phyloP scores from a whole-genome alignment of 306 rosid genomes.

The Purshia tridentata region DNA sequence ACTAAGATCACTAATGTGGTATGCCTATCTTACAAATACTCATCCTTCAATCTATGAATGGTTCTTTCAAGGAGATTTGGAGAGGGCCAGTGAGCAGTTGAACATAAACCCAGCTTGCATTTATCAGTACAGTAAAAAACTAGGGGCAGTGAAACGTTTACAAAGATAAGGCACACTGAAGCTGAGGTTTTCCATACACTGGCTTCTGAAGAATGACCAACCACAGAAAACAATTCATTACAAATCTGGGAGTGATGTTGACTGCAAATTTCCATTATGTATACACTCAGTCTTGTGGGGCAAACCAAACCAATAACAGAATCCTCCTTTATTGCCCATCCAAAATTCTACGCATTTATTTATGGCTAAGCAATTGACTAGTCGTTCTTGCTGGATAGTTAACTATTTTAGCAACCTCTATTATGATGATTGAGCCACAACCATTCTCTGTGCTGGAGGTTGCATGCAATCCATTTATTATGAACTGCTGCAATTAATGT shows the following conservation, averaged over 20 bases:
- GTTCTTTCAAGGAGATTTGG: too few species aligned
- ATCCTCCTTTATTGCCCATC: conserved; percentile 11
- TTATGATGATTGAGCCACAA: not conserved
- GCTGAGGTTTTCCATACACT: conserved; percentile 2
- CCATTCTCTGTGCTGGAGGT: not conserved
- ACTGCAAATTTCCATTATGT: conserved; percentile 2
- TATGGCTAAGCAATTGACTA: conserved; percentile 3
- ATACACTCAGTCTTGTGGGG: conserved; percentile 5
- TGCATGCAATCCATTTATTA: not conserved
- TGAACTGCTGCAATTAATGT: not conserved
- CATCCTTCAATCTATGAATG: too few species aligned
- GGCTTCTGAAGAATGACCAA: conserved; percentile 2
- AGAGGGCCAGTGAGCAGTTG: too few species aligned
- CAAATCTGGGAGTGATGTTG: conserved; percentile 15
- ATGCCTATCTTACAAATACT: too few species aligned
- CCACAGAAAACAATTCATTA: conserved; percentile 3
- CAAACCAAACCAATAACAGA: conserved; percentile 17
- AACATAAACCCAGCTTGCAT: too few species aligned
- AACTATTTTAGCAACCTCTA: not conserved
- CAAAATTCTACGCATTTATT: conserved; percentile 20
- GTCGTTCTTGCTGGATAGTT: conserved; percentile 1
- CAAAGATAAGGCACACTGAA: conserved; percentile 3
- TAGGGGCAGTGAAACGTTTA: too few species aligned
- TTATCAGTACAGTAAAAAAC: too few species aligned
- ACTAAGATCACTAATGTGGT: too few species aligned